Base-by-base conservation (phyloP, 208 protist genomes). In the Trypanosoma grayi region DNA sequence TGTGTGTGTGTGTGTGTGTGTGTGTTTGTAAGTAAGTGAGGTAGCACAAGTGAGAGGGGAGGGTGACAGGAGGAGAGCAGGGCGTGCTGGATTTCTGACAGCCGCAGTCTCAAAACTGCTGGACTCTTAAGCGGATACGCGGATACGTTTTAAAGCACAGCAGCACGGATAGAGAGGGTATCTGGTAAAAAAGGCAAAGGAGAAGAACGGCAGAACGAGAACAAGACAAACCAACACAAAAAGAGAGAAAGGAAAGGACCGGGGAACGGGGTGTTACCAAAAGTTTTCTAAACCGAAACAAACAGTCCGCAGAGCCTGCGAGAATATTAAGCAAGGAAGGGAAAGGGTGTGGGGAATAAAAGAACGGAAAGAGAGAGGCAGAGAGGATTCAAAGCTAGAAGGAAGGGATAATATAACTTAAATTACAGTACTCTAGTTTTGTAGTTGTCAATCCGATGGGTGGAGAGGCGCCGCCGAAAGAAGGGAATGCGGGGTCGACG, bases 211-310 rank as follows among this genome's bases (percentile, higher is more conserved):
- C 0, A 28, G 36, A 47, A 59, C 16, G 16, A 45, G n/a, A 46
- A 57, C 9, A 57, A 57, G 8, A 44, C 24, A 40, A 41, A 41
- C 16, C 5, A 55, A 50, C 24, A 48, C 0, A 50, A 61, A n/a
- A 37, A 48, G 51, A 18, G 24, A 50, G 16, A 50, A 60, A 60
- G 22, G 14, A 47, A 37, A n/a, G n/a, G n/a, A n/a, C n/a, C n/a
- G n/a, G n/a, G n/a, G n/a, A n/a, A n/a, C n/a, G n/a, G n/a, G n/a
- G n/a, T n/a, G n/a, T n/a, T n/a, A n/a, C n/a, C n/a, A n/a, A n/a
- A n/a, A n/a, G n/a, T n/a, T n/a, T n/a, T n/a, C n/a, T n/a, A n/a
- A n/a, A n/a, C n/a, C n/a, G n/a, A n/a, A n/a, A n/a, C n/a, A n/a
- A n/a, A n/a, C n/a, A n/a, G n/a, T n/a, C n/a, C n/a, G n/a, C n/a